A percentile compares a stretch with the other conserved stretches of the same genome.
Evolutionary conservation across 768 basidiomycete genomes (phyloP).

Genomic region (Tephrocybe rancida): DNA sequence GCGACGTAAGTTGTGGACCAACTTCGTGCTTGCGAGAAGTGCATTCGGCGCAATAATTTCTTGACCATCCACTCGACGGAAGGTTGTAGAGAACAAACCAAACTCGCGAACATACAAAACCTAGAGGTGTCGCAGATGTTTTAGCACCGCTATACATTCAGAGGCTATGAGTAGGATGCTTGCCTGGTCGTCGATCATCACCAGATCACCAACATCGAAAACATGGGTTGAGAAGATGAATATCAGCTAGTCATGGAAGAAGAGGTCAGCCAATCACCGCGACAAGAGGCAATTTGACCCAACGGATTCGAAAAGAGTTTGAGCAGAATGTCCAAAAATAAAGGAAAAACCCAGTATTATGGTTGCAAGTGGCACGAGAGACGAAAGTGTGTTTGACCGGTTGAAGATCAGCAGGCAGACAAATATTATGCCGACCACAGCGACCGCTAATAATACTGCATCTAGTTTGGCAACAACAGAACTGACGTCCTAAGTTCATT

Average conservation of each 20-base stretch:
- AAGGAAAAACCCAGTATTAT: slow-evolving; percentile 85
- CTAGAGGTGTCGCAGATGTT: slow-evolving; percentile 4
- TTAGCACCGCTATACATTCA: not conserved
- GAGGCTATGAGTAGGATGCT: not conserved
- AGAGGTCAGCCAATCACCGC: not conserved
- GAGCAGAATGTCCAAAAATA: slow-evolving; percentile 82
- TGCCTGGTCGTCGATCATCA: slow-evolving; percentile 79
- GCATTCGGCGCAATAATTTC: slow-evolving; percentile 81
- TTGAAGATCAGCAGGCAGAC: slow-evolving; percentile 79
- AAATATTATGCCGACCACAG: slow-evolving; percentile 63
- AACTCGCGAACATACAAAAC: slow-evolving; percentile 69
- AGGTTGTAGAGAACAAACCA: slow-evolving; percentile 78
- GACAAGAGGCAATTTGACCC: slow-evolving; percentile 19
- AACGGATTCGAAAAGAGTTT: slow-evolving; percentile 78
- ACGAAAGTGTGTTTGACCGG: slow-evolving; percentile 61
- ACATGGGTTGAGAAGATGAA: slow-evolving; percentile 87
- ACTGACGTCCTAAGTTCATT: slow-evolving; percentile 56
- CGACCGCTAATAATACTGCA: slow-evolving; percentile 65
- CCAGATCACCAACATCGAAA: slow-evolving; percentile 83
- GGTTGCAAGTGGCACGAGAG: slow-evolving; percentile 78
- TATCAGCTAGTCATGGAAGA: slow-evolving; percentile 51
- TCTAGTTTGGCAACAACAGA: slow-evolving; percentile 80
- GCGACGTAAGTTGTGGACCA: slow-evolving; percentile 78
- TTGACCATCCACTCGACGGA: slow-evolving; percentile 79
- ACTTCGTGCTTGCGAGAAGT: slow-evolving; percentile 66